phyloP scores from a whole-genome alignment of 2,329 filamentous ascomycete species.

The Drechslerella coelobrocha region DNA sequence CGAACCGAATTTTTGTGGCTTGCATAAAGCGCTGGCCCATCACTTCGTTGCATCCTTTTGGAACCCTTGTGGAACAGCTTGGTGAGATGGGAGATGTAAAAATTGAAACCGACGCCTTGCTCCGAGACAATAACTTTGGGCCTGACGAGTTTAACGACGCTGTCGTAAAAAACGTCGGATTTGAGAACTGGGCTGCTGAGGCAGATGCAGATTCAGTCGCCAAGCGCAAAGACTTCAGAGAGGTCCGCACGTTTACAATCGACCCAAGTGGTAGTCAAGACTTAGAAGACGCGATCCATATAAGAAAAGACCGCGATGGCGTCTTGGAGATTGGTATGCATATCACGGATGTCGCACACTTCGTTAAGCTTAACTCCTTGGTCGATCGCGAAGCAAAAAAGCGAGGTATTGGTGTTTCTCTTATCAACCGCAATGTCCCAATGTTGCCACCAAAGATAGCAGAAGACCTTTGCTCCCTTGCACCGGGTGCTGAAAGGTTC shows the following conservation, averaged over 20 bases:
- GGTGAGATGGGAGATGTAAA: slow-evolving; percentile 97
- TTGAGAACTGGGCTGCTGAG: slow-evolving; percentile 86
- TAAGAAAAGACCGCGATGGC: slow-evolving; percentile 82
- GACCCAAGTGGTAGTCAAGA: slow-evolving; percentile 61
- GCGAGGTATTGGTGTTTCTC: slow-evolving; percentile 91
- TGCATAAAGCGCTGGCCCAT: slow-evolving; percentile 99
- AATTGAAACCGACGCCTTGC: slow-evolving; percentile 94
- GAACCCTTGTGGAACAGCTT: slow-evolving; percentile 94
- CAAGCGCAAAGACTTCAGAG: slow-evolving; percentile 85
- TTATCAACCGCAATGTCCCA: slow-evolving; percentile 86
- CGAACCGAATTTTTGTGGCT: slow-evolving; percentile 96
- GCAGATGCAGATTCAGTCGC: slow-evolving; percentile 79
- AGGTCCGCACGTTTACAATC: slow-evolving; percentile 87
- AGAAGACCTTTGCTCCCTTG: slow-evolving; percentile 84
- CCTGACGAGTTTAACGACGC: slow-evolving; percentile 98
- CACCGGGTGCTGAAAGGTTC: slow-evolving; percentile 85
- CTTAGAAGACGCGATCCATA: slow-evolving; percentile 87
- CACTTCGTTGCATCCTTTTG: slow-evolving; percentile 97
- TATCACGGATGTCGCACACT: slow-evolving; percentile 92
- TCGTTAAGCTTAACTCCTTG: slow-evolving; percentile 93
- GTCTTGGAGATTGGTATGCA: slow-evolving; percentile 94
- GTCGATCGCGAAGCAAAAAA: slow-evolving; percentile 98
- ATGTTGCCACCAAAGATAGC: slow-evolving; percentile 87
- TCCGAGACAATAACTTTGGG: slow-evolving; percentile 98
- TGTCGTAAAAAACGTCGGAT: slow-evolving; percentile 87